Evolutionary conservation across 1,284 basidiomycete genomes (phyloP).

Genomic region (Agroathelia rolfsii): DNA sequence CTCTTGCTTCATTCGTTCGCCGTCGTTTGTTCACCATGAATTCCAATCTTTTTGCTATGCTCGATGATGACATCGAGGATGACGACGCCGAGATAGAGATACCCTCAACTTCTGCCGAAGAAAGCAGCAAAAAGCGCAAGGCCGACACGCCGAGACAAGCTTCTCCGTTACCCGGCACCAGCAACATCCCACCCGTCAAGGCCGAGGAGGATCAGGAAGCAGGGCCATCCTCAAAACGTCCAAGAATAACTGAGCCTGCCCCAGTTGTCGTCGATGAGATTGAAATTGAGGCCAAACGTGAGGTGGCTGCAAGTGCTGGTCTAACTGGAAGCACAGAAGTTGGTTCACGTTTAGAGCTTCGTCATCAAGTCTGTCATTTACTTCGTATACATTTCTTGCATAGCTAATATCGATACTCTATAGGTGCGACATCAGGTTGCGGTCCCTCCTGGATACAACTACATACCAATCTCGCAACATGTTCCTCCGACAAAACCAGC

Average conservation of each 20-base stretch:
- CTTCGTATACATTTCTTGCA: conserved; percentile 5
- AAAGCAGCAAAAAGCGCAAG: conserved; percentile 20
- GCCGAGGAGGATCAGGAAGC: conserved; percentile 10
- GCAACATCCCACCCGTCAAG: too few relatives aligned
- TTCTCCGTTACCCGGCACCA: neutral
- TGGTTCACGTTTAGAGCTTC: conserved; percentile 61
- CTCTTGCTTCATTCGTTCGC: too few relatives aligned
- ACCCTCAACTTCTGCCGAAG: conserved; percentile 14
- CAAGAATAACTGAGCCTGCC: conserved; percentile 41
- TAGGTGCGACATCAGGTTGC: conserved; percentile 93
- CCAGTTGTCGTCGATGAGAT: conserved; percentile 84
- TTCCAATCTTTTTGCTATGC: conserved; percentile 31
- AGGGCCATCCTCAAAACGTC: conserved; percentile 33
- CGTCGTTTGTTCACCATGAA: conserved; percentile 17
- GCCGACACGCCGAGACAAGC: conserved; percentile 9
- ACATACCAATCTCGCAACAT: conserved; percentile 87
- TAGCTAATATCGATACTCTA: too few relatives aligned
- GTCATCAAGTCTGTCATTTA: conserved; percentile 54
- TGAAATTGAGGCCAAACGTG: conserved; percentile 81
- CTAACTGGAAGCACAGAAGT: conserved; percentile 61
- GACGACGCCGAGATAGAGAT: conserved; percentile 13
- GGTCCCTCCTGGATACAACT: conserved; percentile 86
- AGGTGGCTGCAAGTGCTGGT: conserved; percentile 78
- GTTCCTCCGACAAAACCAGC: conserved; percentile 88
- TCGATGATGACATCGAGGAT: conserved; percentile 20